Evolutionary conservation across 169 alveolate genomes (phyloP).

Genomic region (Eimeria zaria): DNA sequence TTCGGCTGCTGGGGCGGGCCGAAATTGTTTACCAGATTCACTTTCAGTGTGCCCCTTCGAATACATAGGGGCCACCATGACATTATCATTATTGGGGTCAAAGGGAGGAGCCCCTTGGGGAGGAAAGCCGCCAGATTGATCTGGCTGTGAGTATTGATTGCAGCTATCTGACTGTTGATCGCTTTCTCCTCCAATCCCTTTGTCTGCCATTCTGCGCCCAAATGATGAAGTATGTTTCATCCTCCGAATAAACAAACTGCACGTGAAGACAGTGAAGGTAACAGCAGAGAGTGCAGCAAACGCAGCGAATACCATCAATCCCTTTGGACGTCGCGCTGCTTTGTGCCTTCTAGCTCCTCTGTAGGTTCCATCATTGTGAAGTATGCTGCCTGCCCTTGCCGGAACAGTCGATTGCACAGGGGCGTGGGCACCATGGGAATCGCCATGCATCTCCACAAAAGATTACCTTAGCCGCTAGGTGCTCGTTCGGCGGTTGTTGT

Average conservation of each 20-base stretch:
- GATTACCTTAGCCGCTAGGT: neutral
- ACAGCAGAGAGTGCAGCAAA: neutral
- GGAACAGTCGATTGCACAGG: neutral
- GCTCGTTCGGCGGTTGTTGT: neutral
- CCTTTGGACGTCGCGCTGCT: neutral
- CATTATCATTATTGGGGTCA: neutral
- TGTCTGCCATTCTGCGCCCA: neutral
- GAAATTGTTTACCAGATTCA: neutral
- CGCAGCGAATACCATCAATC: neutral
- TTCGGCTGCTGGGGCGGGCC: no score
- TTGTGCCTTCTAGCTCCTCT: neutral
- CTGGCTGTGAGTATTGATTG: neutral
- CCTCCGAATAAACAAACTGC: neutral
- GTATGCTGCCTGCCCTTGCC: neutral
- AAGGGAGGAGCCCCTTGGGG: neutral
- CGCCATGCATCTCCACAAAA: neutral
- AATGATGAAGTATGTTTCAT: neutral
- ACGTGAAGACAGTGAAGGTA: neutral
- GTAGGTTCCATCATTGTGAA: neutral
- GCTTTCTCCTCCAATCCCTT: neutral
- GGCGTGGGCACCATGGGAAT: neutral
- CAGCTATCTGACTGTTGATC: neutral
- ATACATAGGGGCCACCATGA: neutral
- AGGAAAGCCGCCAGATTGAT: no score
- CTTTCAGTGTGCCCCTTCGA: neutral